Evolutionary conservation across 2,329 filamentous ascomycete species (phyloP).

Genomic region (Helotiales sp.): DNA sequence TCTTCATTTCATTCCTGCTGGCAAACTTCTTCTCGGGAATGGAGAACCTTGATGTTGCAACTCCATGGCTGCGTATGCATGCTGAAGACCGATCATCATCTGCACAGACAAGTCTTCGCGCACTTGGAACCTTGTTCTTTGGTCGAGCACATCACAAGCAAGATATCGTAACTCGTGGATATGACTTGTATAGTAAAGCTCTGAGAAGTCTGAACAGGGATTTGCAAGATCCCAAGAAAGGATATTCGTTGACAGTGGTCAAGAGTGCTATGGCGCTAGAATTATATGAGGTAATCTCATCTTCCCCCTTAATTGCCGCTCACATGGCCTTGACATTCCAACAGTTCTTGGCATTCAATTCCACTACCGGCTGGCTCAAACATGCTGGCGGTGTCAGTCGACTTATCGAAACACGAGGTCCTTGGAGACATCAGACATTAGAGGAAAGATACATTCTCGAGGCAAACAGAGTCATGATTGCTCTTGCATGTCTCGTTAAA

Average conservation of each 20-base stretch:
- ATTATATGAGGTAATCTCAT: slow-evolving; percentile 4
- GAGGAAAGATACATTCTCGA: slow-evolving; percentile 5
- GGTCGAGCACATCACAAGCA: neutral
- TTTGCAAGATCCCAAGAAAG: slow-evolving; percentile 4
- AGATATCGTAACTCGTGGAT: neutral
- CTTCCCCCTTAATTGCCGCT: neutral
- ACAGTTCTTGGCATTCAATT: slow-evolving; percentile 5
- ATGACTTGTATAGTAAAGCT: slow-evolving; percentile 1
- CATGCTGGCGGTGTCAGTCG: slow-evolving; percentile 11
- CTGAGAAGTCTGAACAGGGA: slow-evolving; percentile 4
- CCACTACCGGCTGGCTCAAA: slow-evolving; percentile 1
- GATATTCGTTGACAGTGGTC: neutral
- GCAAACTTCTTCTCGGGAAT: slow-evolving; percentile 2
- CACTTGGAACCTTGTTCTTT: slow-evolving; percentile 6
- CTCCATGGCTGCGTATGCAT: neutral
- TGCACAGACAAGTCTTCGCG: slow-evolving; percentile 2
- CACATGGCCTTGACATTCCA: neutral
- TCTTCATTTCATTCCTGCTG: slow-evolving; percentile 6
- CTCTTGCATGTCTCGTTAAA: neutral
- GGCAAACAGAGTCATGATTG: neutral
- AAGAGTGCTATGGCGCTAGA: slow-evolving; percentile 5
- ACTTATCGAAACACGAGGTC: slow-evolving; percentile 12
- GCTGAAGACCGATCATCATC: neutral
- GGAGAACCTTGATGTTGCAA: neutral
- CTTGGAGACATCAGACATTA: slow-evolving; percentile 1